Percentiles rank a stretch among this genome's conserved stretches.
phyloP scores from a whole-genome alignment of 78 protist genomes.

The Dictyostelium discoideum region dicty_2.7 NC_007091.3:2706001-2706500 shows the following conservation, averaged over 20 bases:
- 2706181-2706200: constrained; percentile 81
- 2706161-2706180: constrained; percentile 91
- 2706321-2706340: constrained; percentile 97
- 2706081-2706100: constrained; percentile 83
- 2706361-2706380: constrained; percentile 96
- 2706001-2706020: constrained; percentile 81
- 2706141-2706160: constrained; percentile 93
- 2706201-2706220: constrained; percentile 92
- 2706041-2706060: constrained; percentile 75
- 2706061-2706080: constrained; percentile 74
- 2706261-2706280: constrained; percentile 96
- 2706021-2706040: constrained; percentile 79
- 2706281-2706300: constrained; percentile 92
- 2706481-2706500: background rate
- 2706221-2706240: constrained; percentile 98
- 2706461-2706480: no score
- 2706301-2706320: constrained; percentile 98
- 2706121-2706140: constrained; percentile 97
- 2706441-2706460: background rate
- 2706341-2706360: constrained; percentile 88
- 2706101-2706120: constrained; percentile 93
- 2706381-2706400: constrained; percentile 93
- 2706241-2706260: constrained; percentile 98
- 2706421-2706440: constrained; percentile 95
- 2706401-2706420: constrained; percentile 95